These are phyloP conservation scores for Phytophthora tentaculata DNA, from an alignment of 352 stramenopile genomes.

Conservation along the genomic window DNA sequence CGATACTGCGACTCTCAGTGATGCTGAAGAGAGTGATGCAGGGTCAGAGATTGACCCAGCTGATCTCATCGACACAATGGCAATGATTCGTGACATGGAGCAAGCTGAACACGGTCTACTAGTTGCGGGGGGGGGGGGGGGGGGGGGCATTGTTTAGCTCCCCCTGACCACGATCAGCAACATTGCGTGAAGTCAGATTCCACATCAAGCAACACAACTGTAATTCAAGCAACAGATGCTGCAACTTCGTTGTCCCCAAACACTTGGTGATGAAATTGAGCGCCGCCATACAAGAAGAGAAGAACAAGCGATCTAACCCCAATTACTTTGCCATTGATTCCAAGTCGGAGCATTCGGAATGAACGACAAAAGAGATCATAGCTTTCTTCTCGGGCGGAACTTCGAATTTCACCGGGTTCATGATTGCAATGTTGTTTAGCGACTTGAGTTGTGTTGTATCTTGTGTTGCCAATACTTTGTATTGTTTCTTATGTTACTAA, in stretches of 20 bases:
- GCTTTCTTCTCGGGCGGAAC: conserved; percentile 7
- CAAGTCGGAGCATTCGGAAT: not conserved
- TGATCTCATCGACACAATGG: not conserved
- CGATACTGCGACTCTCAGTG: too few relatives aligned
- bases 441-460: not conserved
- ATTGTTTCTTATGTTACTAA: too few relatives aligned
- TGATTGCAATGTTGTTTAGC: not conserved
- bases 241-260: conserved; percentile 1
- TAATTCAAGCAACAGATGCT: not conserved
- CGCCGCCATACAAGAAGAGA: conserved; percentile 2
- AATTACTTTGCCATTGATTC: not conserved
- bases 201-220: not conserved
- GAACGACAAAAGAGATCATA: conserved; percentile 1
- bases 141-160: too few relatives aligned
- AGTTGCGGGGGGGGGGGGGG: not conserved
- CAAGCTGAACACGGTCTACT: not conserved
- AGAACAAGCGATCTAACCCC: conserved; percentile 1
- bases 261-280: conserved; percentile 2
- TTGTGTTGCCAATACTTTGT: not conserved
- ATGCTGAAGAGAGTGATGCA: not conserved
- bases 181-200: too few relatives aligned
- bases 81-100: not conserved
- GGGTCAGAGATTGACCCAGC: not conserved
- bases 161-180: too few relatives aligned
- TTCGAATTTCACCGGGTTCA: conserved; percentile 15